Base-by-base conservation (phyloP, 352 stramenopile species). In the Phytophthora idaei region DNA sequence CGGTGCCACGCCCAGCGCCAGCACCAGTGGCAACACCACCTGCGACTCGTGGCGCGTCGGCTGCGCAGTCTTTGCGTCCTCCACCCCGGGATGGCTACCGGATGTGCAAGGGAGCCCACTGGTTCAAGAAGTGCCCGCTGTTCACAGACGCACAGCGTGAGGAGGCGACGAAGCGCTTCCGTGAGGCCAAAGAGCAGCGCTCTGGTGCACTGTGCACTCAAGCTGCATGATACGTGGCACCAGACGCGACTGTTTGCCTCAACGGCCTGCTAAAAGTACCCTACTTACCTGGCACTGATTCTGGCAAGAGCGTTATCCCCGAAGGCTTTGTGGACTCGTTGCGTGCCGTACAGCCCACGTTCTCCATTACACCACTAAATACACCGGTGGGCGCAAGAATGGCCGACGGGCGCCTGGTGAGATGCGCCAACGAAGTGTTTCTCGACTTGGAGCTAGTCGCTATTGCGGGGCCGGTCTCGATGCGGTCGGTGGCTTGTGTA, bases 401-500 rank as follows among this genome's bases (percentile, higher is more conserved):
- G 61, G 39, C 55, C n/a, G 61, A 62, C n/a, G 53, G 54, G 2
- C 36, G 51, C 0, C 31, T 45, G 3, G 15, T 60, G 21, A 14
- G 21, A 15, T 60, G 59, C 31, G 31, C 25, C 5, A 3, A 60
- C 2, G 58, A 65, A 48, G 9, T 54, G 0, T 31, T 65, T 2
- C 15, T 65, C 11, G n/a, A 71, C 8, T 8, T 71, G 3, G 44
- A 65, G 32, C 28, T 71, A 9, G 10, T 1, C 1, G 37, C 46
- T 5, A 52, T 52, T 11, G 46, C 25, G 5, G 25, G 46, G 5
- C 0, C 2, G 4, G 36, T 17, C 11, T 34, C 28, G 5, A 37
- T 52, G 10, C 8, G 11, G 5, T 52, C 46, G 2, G 46, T 25
- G 6, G 0, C 46, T 14, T 52, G 27, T 6, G 3, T 21, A 4